Evolutionary conservation across 2,329 filamentous ascomycete species (phyloP).

Genomic region (Pestalotiopsis sp.): DNA sequence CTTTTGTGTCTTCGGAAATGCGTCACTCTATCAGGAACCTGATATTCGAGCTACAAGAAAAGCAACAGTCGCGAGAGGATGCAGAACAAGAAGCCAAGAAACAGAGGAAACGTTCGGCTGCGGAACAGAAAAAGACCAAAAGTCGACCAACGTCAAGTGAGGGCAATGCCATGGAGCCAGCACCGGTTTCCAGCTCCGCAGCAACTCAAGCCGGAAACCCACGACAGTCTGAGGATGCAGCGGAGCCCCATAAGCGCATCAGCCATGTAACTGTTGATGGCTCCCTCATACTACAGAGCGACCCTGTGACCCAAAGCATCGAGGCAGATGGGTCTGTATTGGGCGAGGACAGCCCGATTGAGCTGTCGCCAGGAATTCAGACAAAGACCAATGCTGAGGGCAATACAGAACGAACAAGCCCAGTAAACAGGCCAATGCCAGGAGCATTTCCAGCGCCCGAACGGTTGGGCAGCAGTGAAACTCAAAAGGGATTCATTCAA

Average conservation of each 20-base stretch:
- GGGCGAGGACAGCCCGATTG: neutral
- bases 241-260: neutral
- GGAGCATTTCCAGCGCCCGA: neutral
- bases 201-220: neutral
- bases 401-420: neutral
- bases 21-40: conserved; percentile 67
- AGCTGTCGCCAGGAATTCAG: neutral
- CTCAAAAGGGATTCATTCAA: neutral
- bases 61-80: conserved; percentile 52
- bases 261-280: neutral
- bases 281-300: neutral
- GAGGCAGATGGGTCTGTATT: neutral
- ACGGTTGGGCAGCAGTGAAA: neutral
- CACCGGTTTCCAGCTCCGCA: neutral
- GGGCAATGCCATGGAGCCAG: neutral
- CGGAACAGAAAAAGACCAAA: conserved; percentile 11
- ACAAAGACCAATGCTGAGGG: neutral
- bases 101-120: conserved; percentile 29
- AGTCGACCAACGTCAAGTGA: conserved; percentile 6
- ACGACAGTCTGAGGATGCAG: neutral
- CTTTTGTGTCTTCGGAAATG: conserved; percentile 61
- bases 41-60: conserved; percentile 63
- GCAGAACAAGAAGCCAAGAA: conserved; percentile 39
- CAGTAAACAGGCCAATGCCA: neutral
- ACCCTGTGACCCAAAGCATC: neutral